Percentiles rank a stretch among this genome's conserved stretches.
Evolutionary conservation across 805 yeast species (phyloP).

Genomic region (Hagleromyces aurorensis): DNA sequence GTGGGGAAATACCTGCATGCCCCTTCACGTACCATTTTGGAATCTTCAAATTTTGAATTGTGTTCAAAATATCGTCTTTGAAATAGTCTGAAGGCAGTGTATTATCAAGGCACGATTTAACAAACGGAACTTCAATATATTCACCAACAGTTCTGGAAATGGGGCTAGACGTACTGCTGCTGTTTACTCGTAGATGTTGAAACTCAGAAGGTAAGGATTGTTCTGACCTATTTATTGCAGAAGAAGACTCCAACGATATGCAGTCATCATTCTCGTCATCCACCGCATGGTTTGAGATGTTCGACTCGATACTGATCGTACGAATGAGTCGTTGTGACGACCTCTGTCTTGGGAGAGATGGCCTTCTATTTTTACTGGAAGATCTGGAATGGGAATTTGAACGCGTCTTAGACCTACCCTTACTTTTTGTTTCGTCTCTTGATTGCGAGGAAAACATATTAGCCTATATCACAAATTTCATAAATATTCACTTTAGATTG

Average conservation of each 20-base stretch:
- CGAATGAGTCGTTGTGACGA: constrained; percentile 26
- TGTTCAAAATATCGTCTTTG: constrained; percentile 66
- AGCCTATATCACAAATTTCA: constrained; percentile 1
- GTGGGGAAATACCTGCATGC: constrained; percentile 15
- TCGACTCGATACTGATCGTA: constrained; percentile 24
- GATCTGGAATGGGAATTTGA: constrained; percentile 36
- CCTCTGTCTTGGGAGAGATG: constrained; percentile 20
- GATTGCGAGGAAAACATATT: no score
- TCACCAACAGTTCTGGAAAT: constrained; percentile 8
- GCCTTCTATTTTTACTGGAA: constrained; percentile 31
- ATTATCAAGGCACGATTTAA: constrained; percentile 60
- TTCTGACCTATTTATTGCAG: constrained; percentile 4
- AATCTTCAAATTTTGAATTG: constrained; percentile 55
- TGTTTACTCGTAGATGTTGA: constrained; percentile 3
- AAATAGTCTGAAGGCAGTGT: constrained; percentile 77
- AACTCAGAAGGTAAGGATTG: constrained; percentile 5
- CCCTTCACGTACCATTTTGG: constrained; percentile 68
- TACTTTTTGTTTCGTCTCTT: no score
- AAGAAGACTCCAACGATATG: constrained; percentile 2
- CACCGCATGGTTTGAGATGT: no score
- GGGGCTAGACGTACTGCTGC: constrained; percentile 1
- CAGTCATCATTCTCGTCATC: constrained; percentile 8
- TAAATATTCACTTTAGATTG: constrained; percentile 3
- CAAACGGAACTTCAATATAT: constrained; percentile 36
- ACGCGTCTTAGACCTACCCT: no score